Evolutionary conservation across 805 yeast species (phyloP).

Genomic region (Starmerella lactis-condensi): DNA sequence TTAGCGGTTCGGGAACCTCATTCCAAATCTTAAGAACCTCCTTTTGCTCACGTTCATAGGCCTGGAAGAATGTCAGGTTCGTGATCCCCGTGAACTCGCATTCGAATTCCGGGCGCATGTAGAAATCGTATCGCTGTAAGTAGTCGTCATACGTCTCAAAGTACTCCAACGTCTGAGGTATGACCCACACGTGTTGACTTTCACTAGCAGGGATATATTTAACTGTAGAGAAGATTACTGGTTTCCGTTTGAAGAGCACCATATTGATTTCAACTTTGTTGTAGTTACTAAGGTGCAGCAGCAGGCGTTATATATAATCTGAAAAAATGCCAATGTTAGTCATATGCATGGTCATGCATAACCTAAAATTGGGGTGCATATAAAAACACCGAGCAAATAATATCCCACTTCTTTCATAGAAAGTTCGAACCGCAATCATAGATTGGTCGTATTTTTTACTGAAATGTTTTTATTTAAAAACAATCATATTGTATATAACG

Average conservation of each 20-base stretch:
- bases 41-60: constrained; percentile 47
- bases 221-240: constrained; percentile 19
- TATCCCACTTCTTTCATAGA: too few relatives aligned
- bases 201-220: constrained; percentile 13
- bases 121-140: constrained; percentile 29
- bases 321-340: too few relatives aligned
- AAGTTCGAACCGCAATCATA: too few relatives aligned
- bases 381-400: too few relatives aligned
- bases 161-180: constrained; percentile 79
- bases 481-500: too few relatives aligned
- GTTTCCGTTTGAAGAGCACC: constrained; percentile 26
- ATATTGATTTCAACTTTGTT: constrained; percentile 9
- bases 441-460: too few relatives aligned
- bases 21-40: constrained; percentile 42
- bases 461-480: too few relatives aligned
- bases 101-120: constrained; percentile 49
- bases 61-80: constrained; percentile 78
- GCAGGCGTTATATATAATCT: too few relatives aligned
- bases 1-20: constrained; percentile 74
- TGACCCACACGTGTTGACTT: constrained; percentile 54
- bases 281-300: too few relatives aligned
- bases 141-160: constrained; percentile 61
- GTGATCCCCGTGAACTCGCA: constrained; percentile 94
- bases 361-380: too few relatives aligned
- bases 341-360: too few relatives aligned